Conservation (phyloP, 352 stramenopile genomes). For the Phytophthora megakarya region DNA sequence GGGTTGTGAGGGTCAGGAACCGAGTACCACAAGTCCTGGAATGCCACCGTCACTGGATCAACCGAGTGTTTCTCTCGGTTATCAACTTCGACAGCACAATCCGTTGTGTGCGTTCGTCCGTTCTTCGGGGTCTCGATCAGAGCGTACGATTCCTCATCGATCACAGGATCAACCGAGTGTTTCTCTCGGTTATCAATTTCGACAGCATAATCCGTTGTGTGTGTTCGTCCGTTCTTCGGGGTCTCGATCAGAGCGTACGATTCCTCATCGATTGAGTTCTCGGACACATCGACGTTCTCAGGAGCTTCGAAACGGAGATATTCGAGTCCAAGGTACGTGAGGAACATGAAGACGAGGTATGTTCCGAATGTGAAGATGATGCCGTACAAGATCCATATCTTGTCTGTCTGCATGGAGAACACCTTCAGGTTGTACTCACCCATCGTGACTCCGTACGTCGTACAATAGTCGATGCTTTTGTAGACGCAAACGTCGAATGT, state of each 20-base stretch:
- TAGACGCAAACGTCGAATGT: constrained; percentile 38
- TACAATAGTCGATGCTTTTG: constrained; percentile 38
- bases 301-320: constrained; percentile 23
- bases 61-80: constrained; percentile 15
- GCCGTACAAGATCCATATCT: constrained; percentile 33
- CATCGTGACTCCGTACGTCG: constrained; percentile 28
- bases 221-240: constrained; percentile 11
- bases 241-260: constrained; percentile 22
- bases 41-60: constrained; percentile 36
- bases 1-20: constrained; percentile 44
- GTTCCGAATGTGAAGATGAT: constrained; percentile 21
- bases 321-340: constrained; percentile 19
- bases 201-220: constrained; percentile 6
- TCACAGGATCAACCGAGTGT: constrained; percentile 32
- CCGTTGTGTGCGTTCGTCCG: background rate
- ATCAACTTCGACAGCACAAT: constrained; percentile 19
- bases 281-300: constrained; percentile 25
- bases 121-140: constrained; percentile 28
- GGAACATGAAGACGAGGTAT: constrained; percentile 31
- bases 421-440: constrained; percentile 40
- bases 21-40: constrained; percentile 55
- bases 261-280: constrained; percentile 11
- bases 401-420: constrained; percentile 38
- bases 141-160: constrained; percentile 17
- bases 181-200: constrained; percentile 16